Conservation (phyloP, 2,329 filamentous ascomycete genomes). For the Exophiala oligosperma region DNA sequence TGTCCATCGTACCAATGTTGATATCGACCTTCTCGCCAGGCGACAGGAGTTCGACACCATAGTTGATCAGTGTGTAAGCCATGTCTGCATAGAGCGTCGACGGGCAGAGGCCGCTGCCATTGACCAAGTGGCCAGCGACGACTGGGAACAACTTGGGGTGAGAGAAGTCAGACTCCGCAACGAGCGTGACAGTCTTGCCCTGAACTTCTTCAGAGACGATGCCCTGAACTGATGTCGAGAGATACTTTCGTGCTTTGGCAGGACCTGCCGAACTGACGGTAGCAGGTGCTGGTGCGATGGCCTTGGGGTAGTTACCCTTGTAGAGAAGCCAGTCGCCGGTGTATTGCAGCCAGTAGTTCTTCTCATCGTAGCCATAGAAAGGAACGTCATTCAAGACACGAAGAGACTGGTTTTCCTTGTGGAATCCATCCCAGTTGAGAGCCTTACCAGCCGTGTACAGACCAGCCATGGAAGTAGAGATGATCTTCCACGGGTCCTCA, state of each 20-base stretch:
- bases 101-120: slow-evolving; percentile 65
- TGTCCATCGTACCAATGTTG: slow-evolving; percentile 32
- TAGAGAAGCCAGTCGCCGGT: slow-evolving; percentile 70
- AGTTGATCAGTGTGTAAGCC: slow-evolving; percentile 65
- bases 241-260: slow-evolving; percentile 55
- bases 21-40: slow-evolving; percentile 30
- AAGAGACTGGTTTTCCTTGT: slow-evolving; percentile 49
- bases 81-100: slow-evolving; percentile 65
- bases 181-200: slow-evolving; percentile 58
- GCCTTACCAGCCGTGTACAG: slow-evolving; percentile 42
- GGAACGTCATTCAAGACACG: slow-evolving; percentile 65
- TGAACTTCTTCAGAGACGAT: slow-evolving; percentile 64
- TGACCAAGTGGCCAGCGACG: slow-evolving; percentile 66
- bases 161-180: slow-evolving; percentile 66
- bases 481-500: slow-evolving; percentile 45
- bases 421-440: slow-evolving; percentile 45
- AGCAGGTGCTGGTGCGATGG: slow-evolving; percentile 40
- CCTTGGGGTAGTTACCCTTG: slow-evolving; percentile 59
- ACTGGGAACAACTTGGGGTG: slow-evolving; percentile 63
- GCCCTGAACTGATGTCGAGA: slow-evolving; percentile 65
- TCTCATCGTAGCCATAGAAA: slow-evolving; percentile 67
- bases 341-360: slow-evolving; percentile 73
- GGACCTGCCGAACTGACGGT: slow-evolving; percentile 41
- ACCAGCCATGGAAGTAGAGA: slow-evolving; percentile 37
- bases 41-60: slow-evolving; percentile 37